Evolutionary conservation across 371 early-diverging fungal species (phyloP), one percentile per base, ranked within the genome.

Genomic region (Mortierella sp.): DNA sequence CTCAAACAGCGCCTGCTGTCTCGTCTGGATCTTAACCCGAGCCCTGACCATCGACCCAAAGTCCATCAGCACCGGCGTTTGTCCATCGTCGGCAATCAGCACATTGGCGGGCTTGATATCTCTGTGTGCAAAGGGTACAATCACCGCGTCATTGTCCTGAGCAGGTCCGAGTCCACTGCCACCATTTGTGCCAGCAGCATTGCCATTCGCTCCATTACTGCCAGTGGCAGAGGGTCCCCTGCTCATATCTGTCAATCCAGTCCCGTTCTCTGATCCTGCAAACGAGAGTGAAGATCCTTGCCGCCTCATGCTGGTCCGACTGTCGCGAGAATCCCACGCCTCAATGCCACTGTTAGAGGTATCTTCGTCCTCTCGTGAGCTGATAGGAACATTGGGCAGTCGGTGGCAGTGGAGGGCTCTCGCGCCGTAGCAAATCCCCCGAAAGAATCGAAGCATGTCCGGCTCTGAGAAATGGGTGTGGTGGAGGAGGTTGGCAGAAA

Each of bases 51-150:
- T 91, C 34, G 95, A 95, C 65, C 96, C 96, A 83, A 96, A 94
- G 84, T 96, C 96, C 94, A 95, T 95, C 31, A 96, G 83, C 3
- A 96, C 84, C 0, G 96, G 94, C 28, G 92, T 92, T 72, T 89
- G 87, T 10, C 92, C 92, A 82, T 95, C 95, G 76, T 95, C 95
- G 11, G 92, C 88, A 52, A 94, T 79, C 57, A 94, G 65, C 2
- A 93, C 88, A 76, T 94, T 94, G 7, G 91, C 95, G n/a, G 95
- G 95, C 81, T 96, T 96, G 76, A 96, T 95, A 80, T 96, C 96
- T 38, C 96, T 89, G 83, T 96, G 96, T 38, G 94, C 95, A 89
- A 92, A 95, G 3, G 93, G 91, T 65, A 91, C 88, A 75, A 88
- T 71, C 28, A 79, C 79, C 2, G 80, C 74, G 6, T 88, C 82